phyloP scores from a whole-genome alignment of 2,329 filamentous ascomycete genomes.

The Diaporthe helianthi region DNA sequence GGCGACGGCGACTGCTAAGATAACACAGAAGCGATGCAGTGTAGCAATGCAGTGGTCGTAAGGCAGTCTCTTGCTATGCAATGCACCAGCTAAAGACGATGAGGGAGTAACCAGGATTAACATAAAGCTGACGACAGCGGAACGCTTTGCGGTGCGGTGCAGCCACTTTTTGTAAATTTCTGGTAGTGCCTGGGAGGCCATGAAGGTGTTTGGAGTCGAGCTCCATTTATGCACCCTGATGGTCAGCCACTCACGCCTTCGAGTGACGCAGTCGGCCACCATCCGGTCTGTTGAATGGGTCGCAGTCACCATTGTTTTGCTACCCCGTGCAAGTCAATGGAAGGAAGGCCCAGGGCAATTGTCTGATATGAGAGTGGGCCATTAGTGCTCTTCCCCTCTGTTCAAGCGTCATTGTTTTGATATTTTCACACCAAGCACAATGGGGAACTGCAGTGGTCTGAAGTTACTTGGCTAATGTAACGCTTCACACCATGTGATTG shows the following conservation, averaged over 20 bases:
- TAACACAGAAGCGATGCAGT: slow-evolving; percentile 17
- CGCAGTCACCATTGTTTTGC: neutral
- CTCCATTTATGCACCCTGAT: slow-evolving; percentile 26
- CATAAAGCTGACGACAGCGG: neutral
- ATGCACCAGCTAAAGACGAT: neutral
- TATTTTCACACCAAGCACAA: neutral
- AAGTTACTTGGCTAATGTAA: neutral
- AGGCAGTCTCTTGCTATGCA: neutral
- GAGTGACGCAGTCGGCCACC: slow-evolving; percentile 3
- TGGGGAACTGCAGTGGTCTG: too few species aligned
- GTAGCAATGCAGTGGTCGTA: slow-evolving; percentile 21
- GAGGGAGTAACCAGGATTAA: neutral
- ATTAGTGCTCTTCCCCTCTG: neutral
- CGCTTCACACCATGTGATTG: neutral
- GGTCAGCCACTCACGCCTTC: slow-evolving; percentile 23
- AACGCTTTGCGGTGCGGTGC: neutral
- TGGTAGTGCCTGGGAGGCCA: slow-evolving; percentile 6
- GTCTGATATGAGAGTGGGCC: neutral
- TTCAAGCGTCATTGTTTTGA: neutral
- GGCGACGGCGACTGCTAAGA: neutral
- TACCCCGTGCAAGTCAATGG: neutral
- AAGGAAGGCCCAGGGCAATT: slow-evolving; percentile 3
- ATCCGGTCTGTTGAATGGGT: neutral
- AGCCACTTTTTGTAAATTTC: neutral
- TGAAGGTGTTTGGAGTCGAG: slow-evolving; percentile 11